Conservation (phyloP, 257 asterid species). For the Fraxinus pennsylvanica region DNA sequence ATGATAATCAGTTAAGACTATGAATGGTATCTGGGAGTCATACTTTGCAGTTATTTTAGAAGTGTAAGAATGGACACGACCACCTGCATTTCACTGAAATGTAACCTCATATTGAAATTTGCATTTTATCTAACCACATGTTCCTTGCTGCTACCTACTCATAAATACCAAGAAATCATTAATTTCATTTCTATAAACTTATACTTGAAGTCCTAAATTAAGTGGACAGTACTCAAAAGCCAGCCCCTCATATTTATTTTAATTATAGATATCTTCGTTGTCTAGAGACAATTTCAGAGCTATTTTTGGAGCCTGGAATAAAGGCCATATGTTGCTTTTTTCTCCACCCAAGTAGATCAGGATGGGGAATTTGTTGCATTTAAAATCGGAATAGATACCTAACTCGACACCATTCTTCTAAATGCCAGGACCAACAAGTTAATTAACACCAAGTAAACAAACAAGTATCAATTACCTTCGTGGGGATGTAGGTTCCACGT, state of each 20-base stretch:
- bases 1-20: too few species aligned
- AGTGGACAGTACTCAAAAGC: not conserved
- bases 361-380: not conserved
- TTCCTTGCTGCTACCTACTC: not conserved
- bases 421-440: not conserved
- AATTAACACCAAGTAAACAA: not conserved
- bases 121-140: too few species aligned
- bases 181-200: not conserved
- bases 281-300: not conserved
- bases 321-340: not conserved
- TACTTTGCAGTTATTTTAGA: too few species aligned
- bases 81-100: too few species aligned
- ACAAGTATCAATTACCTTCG: slow-evolving; percentile 48
- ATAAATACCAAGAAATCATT: not conserved
- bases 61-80: too few species aligned
- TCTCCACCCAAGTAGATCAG: not conserved
- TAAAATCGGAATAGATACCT: slow-evolving; percentile 9
- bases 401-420: not conserved
- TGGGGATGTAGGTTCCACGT: slow-evolving; percentile 75
- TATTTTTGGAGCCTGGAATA: not conserved
- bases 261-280: not conserved
- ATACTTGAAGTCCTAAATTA: not conserved
- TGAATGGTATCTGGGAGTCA: too few species aligned
- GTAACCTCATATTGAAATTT: too few species aligned
- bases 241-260: too few species aligned